Base-by-base conservation (phyloP, 805 yeast genomes). In the Kluyveromyces starmeri region DNA sequence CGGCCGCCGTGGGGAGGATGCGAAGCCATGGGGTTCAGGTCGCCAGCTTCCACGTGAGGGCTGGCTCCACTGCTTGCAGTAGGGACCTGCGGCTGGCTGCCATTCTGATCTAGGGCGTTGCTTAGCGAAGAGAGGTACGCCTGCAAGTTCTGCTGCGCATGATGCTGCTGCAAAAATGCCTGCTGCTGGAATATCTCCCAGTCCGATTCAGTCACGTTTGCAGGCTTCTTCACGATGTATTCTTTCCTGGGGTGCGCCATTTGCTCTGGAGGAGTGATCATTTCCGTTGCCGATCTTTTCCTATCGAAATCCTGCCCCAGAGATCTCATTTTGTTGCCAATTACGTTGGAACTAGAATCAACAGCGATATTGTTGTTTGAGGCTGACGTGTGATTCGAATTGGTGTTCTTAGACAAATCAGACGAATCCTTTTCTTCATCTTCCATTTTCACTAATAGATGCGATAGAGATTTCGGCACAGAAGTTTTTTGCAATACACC, bases 391-490 rank as follows among this genome's bases (percentile, higher is more conserved):
- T 10, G n/a, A 14, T 16, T 13, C 17, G 17, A 14, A 26, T 10
- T 17, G 10, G 20, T n/a, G 8, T 5, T 19, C n/a, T 19, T 28
- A 14, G 31, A 19, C 7, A 24, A 28, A 17, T 37, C 15, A 5
- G 12, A 29, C 0, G 22, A 29, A 16, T 44, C 47, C 11, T 38
- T 30, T 8, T 34, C 30, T 9, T 47, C 51, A 7, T 23, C 26
- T 22, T 47, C 59, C 13, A 63, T 61, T 10, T 50, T 68, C 15
- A 62, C 63, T 30, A 74, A 49, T 30, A 74, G 51, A 48, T 73
- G 73, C 15, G 70, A 61, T 38, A 74, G 49, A 9, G 75, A 70
- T 47, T 68, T 68, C 3, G 81, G 79, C 32, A 74, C 72, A 1
- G 73, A 64, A 13, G 61, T 60, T 41, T 70, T 61, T 20, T 72